Percentiles rank a stretch among this genome's conserved stretches.
Evolutionary conservation across 495 filamentous ascomycete genomes (phyloP).

Genomic region (Penicillium robsamsonii): DNA sequence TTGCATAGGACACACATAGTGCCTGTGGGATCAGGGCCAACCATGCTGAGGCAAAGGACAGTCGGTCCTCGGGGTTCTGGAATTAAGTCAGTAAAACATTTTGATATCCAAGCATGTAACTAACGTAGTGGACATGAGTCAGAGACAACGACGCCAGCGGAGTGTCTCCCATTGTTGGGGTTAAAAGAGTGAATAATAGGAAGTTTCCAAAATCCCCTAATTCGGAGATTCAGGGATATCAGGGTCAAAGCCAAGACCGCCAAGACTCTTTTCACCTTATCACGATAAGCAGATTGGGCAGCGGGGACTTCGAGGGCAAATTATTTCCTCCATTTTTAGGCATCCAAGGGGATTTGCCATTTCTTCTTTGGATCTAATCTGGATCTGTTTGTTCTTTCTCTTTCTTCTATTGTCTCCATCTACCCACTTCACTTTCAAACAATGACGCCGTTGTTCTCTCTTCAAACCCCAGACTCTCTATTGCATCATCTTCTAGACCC

Average conservation of each 20-base stretch:
- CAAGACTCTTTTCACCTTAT: not conserved
- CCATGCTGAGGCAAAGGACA: constrained; percentile 88
- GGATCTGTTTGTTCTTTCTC: constrained; percentile 1
- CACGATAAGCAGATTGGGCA: not conserved
- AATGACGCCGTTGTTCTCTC: constrained; percentile 45
- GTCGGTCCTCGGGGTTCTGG: constrained; percentile 82
- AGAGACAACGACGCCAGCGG: constrained; percentile 86
- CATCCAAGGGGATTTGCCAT: not conserved
- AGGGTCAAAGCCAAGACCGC: not conserved
- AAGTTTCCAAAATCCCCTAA: not conserved
- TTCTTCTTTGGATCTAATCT: constrained; percentile 8
- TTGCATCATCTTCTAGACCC: constrained; percentile 34
- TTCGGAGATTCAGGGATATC: not conserved
- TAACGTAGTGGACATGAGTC: constrained; percentile 94
- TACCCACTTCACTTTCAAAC: constrained; percentile 27
- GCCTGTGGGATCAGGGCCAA: constrained; percentile 91
- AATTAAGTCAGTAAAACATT: constrained; percentile 13
- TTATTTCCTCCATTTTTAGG: not conserved
- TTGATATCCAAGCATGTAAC: constrained; percentile 10
- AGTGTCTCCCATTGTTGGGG: constrained; percentile 57
- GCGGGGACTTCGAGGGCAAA: not conserved
- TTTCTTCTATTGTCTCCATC: constrained; percentile 2
- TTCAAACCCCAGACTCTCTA: constrained; percentile 28
- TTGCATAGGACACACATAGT: constrained; percentile 83
- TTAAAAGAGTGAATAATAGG: not conserved